Base-by-base conservation (phyloP, 805 yeast genomes). In the Candida xiaguanensis region DNA sequence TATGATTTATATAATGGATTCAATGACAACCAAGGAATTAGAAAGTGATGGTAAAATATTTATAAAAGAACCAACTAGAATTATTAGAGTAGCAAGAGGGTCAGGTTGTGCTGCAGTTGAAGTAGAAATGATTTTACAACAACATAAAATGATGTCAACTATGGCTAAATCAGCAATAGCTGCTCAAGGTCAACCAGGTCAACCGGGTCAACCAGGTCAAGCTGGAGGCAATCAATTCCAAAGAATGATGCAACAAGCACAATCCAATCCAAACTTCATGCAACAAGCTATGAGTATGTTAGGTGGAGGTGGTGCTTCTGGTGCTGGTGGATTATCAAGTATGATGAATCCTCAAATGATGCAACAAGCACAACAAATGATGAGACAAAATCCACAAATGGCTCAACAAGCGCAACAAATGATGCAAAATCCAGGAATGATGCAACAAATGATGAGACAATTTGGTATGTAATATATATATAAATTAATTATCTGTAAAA, bases 101-200 rank as follows among this genome's bases (percentile, higher is more conserved):
- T 82, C 96, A 2, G 99, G 98, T 16, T 87, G 96, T 17, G 69
- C 93, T 2, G 95, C 85, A 0, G 78, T 87, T 5, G 98, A 91
- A 49, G 96, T 91, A 20, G 97, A 91, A 59, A 87, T 89, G 76
- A 86, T 91, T 23, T 69, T 91, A 46, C 73, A 81, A 66, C 98
- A 93, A 65, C 95, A 86, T 60, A 78, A 85, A 60, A 85, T 88
- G 83, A 89, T 93, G 95, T 88, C 95, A 0, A 74, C 81, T 38
- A 86, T 91, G 93, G 96, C 96, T 2, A 83, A 82, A 58, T 74
- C 73, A 33, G 78, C 79, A 29, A 77, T 67, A 50, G 59, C 75
- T 29, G 68, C 77, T 39, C 44, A 48, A 44, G 48, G 36, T 7
- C 31, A 28, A 11, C 29, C 29, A 6, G 48, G 33, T n/a, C 38